Evolutionary conservation across 1,284 basidiomycete species (phyloP).

Genomic region (Naganishia sp.): DNA sequence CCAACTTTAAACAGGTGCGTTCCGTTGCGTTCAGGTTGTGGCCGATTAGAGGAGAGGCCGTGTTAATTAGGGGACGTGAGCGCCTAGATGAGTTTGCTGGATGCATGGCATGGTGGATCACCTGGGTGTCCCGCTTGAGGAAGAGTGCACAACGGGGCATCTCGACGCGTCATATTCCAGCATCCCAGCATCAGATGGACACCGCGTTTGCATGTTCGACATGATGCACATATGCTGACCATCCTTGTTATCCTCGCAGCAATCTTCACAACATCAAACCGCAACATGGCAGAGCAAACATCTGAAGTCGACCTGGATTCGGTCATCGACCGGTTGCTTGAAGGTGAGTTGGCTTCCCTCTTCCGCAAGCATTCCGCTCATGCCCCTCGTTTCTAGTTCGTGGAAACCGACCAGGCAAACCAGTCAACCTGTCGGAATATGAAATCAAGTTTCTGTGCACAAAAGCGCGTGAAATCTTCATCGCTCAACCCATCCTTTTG

Average conservation of each 20-base stretch:
- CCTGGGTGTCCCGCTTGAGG: too few species aligned
- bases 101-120: too few species aligned
- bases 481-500: constrained; percentile 63
- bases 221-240: too few species aligned
- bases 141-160: too few species aligned
- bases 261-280: not conserved
- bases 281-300: constrained; percentile 55
- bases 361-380: not conserved
- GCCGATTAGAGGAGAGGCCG: too few species aligned
- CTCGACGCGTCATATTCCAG: too few species aligned
- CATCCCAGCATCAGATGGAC: not conserved
- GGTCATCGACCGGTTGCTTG: constrained; percentile 92
- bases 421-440: constrained; percentile 62
- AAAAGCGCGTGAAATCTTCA: constrained; percentile 63
- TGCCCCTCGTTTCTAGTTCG: constrained; percentile 54
- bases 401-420: constrained; percentile 63
- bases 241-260: not conserved
- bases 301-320: constrained; percentile 93
- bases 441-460: constrained; percentile 65
- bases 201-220: not conserved
- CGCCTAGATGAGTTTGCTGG: too few species aligned
- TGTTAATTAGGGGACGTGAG: too few species aligned
- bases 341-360: constrained; percentile 67
- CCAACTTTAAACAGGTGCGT: constrained; percentile 1
- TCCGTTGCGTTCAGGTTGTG: too few species aligned